phyloP scores from a whole-genome alignment of 2,329 filamentous ascomycete genomes.

The Penicillium fuscoglaucum region DNA sequence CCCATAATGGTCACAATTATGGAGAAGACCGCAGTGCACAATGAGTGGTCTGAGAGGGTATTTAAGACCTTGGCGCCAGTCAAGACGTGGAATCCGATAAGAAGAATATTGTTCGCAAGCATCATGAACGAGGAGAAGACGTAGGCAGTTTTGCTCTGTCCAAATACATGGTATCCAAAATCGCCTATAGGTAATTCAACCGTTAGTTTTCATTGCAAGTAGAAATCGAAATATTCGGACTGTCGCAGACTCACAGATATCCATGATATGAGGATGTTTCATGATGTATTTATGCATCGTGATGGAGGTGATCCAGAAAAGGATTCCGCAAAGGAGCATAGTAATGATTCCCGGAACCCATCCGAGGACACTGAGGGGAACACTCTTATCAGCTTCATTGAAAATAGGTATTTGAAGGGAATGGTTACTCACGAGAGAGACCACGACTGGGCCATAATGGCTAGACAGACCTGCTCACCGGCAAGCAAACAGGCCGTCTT shows the following conservation, averaged over 20 bases:
- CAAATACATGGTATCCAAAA: constrained; percentile 52
- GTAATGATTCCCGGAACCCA: constrained; percentile 29
- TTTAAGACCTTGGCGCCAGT: constrained; percentile 53
- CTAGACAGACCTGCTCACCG: constrained; percentile 53
- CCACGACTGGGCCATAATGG: constrained; percentile 56
- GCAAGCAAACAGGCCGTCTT: constrained; percentile 52
- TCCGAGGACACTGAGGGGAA: constrained; percentile 17
- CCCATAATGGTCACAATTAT: constrained; percentile 51
- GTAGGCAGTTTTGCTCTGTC: constrained; percentile 47
- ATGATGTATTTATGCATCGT: constrained; percentile 56
- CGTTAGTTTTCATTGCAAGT: background rate
- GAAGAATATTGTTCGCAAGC: constrained; percentile 54
- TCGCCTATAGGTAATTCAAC: constrained; percentile 33
- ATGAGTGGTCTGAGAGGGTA: constrained; percentile 50
- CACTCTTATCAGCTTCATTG: background rate
- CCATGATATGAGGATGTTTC: constrained; percentile 52
- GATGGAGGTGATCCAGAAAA: constrained; percentile 54
- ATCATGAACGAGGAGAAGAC: constrained; percentile 44
- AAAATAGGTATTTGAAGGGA: background rate
- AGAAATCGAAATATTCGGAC: background rate
- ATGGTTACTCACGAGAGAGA: constrained; percentile 44
- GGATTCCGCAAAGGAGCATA: constrained; percentile 46
- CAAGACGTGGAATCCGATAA: constrained; percentile 54
- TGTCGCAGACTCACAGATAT: constrained; percentile 44
- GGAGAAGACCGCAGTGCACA: constrained; percentile 52